Evolutionary conservation across 768 basidiomycete species (phyloP).

Genomic region (Russula griseocarnosa): DNA sequence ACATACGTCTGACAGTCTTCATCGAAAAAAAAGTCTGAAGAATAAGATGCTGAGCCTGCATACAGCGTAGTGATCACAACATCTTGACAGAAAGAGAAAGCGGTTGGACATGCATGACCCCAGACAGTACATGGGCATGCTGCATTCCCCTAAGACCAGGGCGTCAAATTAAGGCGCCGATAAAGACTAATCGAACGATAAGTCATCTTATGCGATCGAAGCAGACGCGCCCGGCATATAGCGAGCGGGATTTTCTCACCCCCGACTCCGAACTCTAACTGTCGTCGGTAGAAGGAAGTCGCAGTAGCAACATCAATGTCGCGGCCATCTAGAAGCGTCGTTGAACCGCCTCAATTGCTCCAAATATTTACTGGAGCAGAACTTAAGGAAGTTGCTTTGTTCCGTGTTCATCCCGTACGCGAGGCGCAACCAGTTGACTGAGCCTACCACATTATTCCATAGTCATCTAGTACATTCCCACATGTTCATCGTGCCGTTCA

Average conservation of each 20-base stretch:
- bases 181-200: background rate
- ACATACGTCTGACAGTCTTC: background rate
- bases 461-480: background rate
- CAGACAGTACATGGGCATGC: background rate
- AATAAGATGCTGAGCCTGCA: background rate
- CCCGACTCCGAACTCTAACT: background rate
- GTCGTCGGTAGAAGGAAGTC: background rate
- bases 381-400: background rate
- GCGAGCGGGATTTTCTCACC: too few species aligned
- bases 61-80: background rate
- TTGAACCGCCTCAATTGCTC: background rate
- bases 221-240: background rate
- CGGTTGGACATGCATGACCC: background rate
- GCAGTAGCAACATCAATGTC: background rate
- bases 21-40: background rate
- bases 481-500: background rate
- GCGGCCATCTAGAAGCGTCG: background rate
- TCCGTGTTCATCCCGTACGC: background rate
- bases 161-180: background rate
- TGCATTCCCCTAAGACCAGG: background rate
- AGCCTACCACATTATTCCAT: conserved; percentile 3
- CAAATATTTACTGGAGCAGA: background rate
- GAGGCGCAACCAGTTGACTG: background rate
- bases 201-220: background rate
- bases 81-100: background rate